A percentile compares a stretch with the other conserved stretches of the same genome.
phyloP scores from a whole-genome alignment of 768 basidiomycete genomes.

The Lactifluus echinatus region DNA sequence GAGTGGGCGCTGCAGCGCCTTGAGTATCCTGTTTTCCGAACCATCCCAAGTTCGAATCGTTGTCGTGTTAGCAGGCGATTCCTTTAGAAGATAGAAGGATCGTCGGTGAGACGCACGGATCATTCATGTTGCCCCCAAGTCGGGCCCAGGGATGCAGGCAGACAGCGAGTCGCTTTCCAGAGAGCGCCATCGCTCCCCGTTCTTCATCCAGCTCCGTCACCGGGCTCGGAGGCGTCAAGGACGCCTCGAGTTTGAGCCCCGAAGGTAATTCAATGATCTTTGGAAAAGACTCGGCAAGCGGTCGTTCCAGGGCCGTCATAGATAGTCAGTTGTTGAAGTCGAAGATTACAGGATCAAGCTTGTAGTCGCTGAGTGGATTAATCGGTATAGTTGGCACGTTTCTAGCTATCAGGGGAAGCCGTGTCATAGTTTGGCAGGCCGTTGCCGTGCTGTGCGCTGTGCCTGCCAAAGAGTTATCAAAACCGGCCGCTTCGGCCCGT shows the following conservation, averaged over 20 bases:
- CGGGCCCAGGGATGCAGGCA: conserved; percentile 83
- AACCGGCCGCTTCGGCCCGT: neutral
- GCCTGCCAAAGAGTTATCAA: neutral
- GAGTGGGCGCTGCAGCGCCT: conserved; percentile 35
- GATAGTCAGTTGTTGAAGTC: neutral
- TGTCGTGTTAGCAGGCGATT: neutral
- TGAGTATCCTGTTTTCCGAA: conserved; percentile 35
- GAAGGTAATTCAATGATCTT: conserved; percentile 13
- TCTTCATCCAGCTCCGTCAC: conserved; percentile 13
- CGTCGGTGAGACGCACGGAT: conserved; percentile 48
- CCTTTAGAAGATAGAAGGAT: neutral
- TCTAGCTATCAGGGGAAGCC: neutral
- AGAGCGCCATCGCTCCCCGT: neutral
- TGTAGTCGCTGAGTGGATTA: neutral
- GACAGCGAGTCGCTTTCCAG: conserved; percentile 45
- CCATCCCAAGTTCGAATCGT: neutral
- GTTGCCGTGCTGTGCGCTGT: no score
- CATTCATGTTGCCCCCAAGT: conserved; percentile 68
- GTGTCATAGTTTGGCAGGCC: no score
- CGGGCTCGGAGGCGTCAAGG: conserved; percentile 8
- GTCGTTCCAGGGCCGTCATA: conserved; percentile 5
- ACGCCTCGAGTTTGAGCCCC: conserved; percentile 14
- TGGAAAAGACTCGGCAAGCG: conserved; percentile 5
- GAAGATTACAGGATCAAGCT: neutral
- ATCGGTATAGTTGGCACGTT: neutral